Conservation (phyloP, 371 early-diverging fungal species). For the Actinomortierella wolfii region DNA sequence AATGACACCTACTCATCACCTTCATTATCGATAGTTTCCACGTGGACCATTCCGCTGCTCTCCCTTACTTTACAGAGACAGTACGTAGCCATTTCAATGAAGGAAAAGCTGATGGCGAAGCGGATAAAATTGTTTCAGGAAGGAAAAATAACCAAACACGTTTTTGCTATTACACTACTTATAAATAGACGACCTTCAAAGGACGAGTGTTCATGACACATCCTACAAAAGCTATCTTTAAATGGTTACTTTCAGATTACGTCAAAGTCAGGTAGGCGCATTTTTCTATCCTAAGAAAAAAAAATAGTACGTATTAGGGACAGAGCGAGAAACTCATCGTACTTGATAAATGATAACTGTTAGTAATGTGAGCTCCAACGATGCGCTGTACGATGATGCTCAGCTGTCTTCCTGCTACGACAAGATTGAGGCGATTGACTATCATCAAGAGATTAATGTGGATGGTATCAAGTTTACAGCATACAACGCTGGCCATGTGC, state of each 20-base stretch:
- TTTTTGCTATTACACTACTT: slow-evolving; percentile 13
- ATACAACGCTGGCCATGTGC: slow-evolving; percentile 99
- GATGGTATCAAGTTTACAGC: slow-evolving; percentile 97
- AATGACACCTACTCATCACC: slow-evolving; percentile 8
- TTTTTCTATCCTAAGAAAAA: not conserved
- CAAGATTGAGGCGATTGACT: slow-evolving; percentile 97
- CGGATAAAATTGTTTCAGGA: not conserved
- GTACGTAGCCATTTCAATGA: slow-evolving; percentile 46
- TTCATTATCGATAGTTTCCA: slow-evolving; percentile 81
- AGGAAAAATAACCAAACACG: slow-evolving; percentile 2
- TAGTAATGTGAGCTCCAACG: slow-evolving; percentile 85
- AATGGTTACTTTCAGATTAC: slow-evolving; percentile 98
- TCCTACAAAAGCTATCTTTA: slow-evolving; percentile 99
- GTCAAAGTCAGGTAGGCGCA: slow-evolving; percentile 82
- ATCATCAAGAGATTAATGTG: slow-evolving; percentile 96
- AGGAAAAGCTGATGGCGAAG: too few species aligned
- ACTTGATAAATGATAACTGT: slow-evolving; percentile 6
- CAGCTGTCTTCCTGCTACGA: slow-evolving; percentile 93
- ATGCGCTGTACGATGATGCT: slow-evolving; percentile 95
- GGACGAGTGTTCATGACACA: slow-evolving; percentile 99
- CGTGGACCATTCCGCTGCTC: slow-evolving; percentile 99
- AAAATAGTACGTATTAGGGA: too few species aligned
- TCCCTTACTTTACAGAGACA: slow-evolving; percentile 99
- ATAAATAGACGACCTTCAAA: slow-evolving; percentile 89
- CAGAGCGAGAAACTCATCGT: not conserved